A percentile compares a stretch with the other conserved stretches of the same genome.
phyloP scores from a whole-genome alignment of 768 basidiomycete species.

The Termitomyces sp. region DNA sequence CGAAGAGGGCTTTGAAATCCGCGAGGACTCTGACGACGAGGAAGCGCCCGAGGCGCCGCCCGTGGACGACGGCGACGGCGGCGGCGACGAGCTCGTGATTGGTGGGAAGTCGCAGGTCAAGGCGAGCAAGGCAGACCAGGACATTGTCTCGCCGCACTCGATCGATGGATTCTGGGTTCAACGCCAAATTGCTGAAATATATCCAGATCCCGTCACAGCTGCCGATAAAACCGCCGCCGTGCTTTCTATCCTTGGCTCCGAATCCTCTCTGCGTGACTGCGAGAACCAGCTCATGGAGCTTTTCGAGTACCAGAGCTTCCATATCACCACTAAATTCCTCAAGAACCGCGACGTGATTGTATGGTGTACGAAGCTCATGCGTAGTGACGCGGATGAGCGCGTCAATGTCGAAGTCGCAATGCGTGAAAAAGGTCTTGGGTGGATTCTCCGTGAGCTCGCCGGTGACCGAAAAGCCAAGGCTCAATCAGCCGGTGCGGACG shows the following conservation, averaged over 20 bases:
- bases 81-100: conserved; percentile 71
- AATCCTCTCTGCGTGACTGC: conserved; percentile 82
- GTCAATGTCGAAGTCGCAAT: conserved; percentile 96
- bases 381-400: conserved; percentile 82
- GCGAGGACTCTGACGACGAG: conserved; percentile 74
- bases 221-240: conserved; percentile 86
- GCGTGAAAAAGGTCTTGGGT: conserved; percentile 94
- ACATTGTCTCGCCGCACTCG: conserved; percentile 80
- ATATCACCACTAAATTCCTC: conserved; percentile 83
- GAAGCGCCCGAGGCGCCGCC: conserved; percentile 36
- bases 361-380: conserved; percentile 96
- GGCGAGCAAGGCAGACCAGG: conserved; percentile 60
- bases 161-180: conserved; percentile 99
- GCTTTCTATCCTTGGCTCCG: conserved; percentile 79
- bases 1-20: conserved; percentile 82
- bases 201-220: conserved; percentile 91
- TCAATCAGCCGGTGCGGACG: conserved; percentile 21
- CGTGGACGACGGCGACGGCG: conserved; percentile 38
- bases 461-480: conserved; percentile 70
- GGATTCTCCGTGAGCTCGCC: conserved; percentile 86
- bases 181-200: conserved; percentile 84
- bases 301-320: conserved; percentile 90
- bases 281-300: conserved; percentile 97
- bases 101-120: conserved; percentile 56
- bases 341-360: conserved; percentile 95